Evolutionary conservation across 768 basidiomycete genomes (phyloP), one percentile per base, ranked within the genome.

Genomic region (Plicaturopsis crispa): DNA sequence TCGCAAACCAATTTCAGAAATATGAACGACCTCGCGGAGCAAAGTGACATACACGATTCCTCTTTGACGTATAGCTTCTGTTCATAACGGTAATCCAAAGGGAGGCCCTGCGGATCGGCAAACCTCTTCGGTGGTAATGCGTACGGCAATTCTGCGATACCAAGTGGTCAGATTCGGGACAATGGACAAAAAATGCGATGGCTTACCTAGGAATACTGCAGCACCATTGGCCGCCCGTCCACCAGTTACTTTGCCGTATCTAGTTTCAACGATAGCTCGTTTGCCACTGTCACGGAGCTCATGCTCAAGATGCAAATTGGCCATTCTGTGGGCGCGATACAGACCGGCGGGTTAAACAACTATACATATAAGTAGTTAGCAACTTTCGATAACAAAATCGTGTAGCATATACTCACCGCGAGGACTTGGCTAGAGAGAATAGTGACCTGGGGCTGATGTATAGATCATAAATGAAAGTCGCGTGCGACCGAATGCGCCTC

Each of bases 71-170:
- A 86, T 33, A 76, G 73, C 52, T 69, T 80, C 11, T 61, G 54
- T 33, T 74, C 69, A 42, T 86, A 88, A 11, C 55, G 62, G 51
- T 72, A 77, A 33, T 59, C 59, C 3, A 59, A 36, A 2, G 83
- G 77, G 4, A 87, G 58, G 0, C 72, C 63, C 18, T 66, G 48
- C 3, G 83, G 77, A 49, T 86, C 78, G 34, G 75, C 60, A 47
- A 85, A 87, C 18, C 83, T 68, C 11, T 50, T 57, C 0, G 82
- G 80, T 19, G 80, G 73, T 12, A 81, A 54, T 2, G 78, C 84
- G 51, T 81, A 88, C 3, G 84, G 82, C 36, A 88, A 62, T 61
- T 88, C 83, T 87, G 40, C 11, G 31, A 28, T 24, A 33, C 10
- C 35, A 16, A 5, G 31, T 32, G 13, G 23, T 14, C 14, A 14